Evolutionary conservation across 768 basidiomycete species (phyloP).

Genomic region (Pholiota molesta): DNA sequence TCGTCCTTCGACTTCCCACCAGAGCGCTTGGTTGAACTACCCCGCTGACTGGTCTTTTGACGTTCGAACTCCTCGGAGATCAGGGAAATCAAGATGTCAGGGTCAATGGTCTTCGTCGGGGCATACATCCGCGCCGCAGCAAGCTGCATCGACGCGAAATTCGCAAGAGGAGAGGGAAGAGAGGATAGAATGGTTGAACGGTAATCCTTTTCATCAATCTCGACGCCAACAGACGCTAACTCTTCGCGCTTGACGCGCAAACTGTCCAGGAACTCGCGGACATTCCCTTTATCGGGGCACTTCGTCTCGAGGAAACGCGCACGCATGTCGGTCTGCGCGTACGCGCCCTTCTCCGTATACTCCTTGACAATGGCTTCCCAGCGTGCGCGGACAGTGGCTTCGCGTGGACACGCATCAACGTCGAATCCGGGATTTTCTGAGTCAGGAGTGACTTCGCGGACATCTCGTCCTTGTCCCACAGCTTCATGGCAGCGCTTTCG

Average conservation of each 20-base stretch:
- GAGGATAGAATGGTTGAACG: slow-evolving; percentile 33
- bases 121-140: slow-evolving; percentile 20
- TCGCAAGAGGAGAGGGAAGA: slow-evolving; percentile 31
- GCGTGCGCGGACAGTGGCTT: slow-evolving; percentile 27
- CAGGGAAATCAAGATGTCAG: slow-evolving; percentile 25
- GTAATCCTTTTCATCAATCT: slow-evolving; percentile 33
- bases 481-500: too few relatives aligned
- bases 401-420: neutral
- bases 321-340: slow-evolving; percentile 30
- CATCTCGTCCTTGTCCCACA: neutral
- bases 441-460: too few relatives aligned
- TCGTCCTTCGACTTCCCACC: slow-evolving; percentile 17
- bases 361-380: slow-evolving; percentile 30
- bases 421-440: neutral
- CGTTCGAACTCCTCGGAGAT: slow-evolving; percentile 33
- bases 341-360: slow-evolving; percentile 34
- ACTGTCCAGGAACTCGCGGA: slow-evolving; percentile 28
- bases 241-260: slow-evolving; percentile 27
- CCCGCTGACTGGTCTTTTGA: neutral
- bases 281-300: slow-evolving; percentile 31
- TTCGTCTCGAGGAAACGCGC: slow-evolving; percentile 29
- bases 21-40: too few relatives aligned
- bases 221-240: slow-evolving; percentile 30
- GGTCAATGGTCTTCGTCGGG: slow-evolving; percentile 20
- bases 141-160: slow-evolving; percentile 29